Conservation (phyloP, 352 stramenopile genomes). For the Phytopythium aichiense region DNA sequence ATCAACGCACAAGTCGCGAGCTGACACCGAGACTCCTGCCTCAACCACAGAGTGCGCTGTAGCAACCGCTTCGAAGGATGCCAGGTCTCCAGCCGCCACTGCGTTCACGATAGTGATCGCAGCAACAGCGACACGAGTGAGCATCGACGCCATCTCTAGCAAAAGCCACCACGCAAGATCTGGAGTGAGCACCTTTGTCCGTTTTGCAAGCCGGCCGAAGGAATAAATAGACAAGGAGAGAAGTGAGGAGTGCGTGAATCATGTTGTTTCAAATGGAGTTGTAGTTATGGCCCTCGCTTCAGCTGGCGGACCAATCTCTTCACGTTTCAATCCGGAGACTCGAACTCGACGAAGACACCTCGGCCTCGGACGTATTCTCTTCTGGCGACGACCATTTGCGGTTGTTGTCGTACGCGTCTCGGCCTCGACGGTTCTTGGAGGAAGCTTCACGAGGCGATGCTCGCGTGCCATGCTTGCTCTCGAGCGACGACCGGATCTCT, state of each 20-base stretch:
- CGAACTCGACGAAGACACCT: conserved; percentile 6
- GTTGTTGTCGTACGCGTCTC: conserved; percentile 40
- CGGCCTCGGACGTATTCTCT: conserved; percentile 18
- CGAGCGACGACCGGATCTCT: conserved; percentile 54
- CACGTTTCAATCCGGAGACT: conserved; percentile 4
- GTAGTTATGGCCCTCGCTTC: not conserved
- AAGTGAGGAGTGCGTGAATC: not conserved
- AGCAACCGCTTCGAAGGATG: not conserved
- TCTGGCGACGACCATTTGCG: conserved; percentile 32
- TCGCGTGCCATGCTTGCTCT: conserved; percentile 38
- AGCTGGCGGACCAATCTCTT: not conserved
- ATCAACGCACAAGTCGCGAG: not conserved
- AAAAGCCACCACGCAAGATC: not conserved
- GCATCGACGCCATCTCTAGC: not conserved
- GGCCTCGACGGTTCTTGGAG: conserved; percentile 15
- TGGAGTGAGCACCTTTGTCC: not conserved
- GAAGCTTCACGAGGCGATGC: conserved; percentile 9
- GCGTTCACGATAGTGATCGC: not conserved
- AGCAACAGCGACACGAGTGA: not conserved
- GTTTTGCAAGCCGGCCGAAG: not conserved
- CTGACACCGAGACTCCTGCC: not conserved
- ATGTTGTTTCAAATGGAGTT: not conserved
- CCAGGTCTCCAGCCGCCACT: not conserved
- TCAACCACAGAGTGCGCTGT: not conserved
- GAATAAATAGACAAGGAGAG: not conserved